Evolutionary conservation across 768 basidiomycete genomes (phyloP), one percentile per base, ranked within the genome.

Genomic region (Hortiboletus flavorubellus): DNA sequence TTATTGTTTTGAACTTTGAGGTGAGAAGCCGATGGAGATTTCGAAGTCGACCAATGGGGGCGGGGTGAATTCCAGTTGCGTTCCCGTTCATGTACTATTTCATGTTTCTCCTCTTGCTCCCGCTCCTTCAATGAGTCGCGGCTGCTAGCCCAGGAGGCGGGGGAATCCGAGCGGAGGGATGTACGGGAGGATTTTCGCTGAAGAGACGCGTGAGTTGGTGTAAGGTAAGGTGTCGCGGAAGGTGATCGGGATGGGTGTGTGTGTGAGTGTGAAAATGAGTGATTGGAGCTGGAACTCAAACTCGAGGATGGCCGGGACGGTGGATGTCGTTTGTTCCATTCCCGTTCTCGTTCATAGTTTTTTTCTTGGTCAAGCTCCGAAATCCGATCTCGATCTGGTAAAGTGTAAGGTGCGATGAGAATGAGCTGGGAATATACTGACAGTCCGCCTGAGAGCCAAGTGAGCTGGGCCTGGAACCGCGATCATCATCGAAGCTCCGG

Each of bases 11-110:
- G 53, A 45, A 7, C 15, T 38, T 43, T 56, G 18, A 40, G 44
- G 30, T 46, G 53, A 47, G 61, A 51, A 35, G 53, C 1, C 12
- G 64, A 45, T 12, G 69, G 58, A 8, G 67, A 62, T 51, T 58
- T 64, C 29, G 66, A 51, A 21, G 61, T 59, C 18, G 70, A 65
- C 85, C 85, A 86, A 48, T 74, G 77, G 8, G 82, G 84, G 37
- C 76, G 79, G n/a, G 81, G 83, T 8, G 85, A 79, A 66, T 85
- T 84, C 86, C 85, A 87, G 61, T 87, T 87, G 46, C 83, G 75
- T 68, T 87, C 86, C 46, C 84, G 77, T 59, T 80, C 78, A 38
- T 81, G 78, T n/a, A 62, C 55, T 5, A 70, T 53, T 59, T 76
- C 79, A n/a, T 67, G 59, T 54, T 64, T 53, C 49, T 70, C 58